Percentiles rank a stretch among this genome's conserved stretches.
Conservation (phyloP, 371 early-diverging fungal species). For the Sporodiniella umbellata region DNA sequence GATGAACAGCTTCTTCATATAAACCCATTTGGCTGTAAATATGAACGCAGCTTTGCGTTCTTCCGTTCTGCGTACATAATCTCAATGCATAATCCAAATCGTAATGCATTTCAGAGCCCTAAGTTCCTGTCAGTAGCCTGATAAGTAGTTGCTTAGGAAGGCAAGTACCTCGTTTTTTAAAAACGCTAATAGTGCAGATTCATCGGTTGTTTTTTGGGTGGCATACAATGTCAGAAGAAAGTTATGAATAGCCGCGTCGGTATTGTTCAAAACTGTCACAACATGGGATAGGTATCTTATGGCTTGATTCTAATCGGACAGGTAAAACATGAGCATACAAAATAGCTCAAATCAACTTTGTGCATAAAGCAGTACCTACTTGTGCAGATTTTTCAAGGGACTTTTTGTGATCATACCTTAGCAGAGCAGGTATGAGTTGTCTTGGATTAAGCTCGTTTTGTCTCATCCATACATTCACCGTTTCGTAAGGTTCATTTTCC, state of each 20-base stretch:
- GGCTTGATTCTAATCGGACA: conserved; percentile 70
- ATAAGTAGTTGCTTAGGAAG: too few species aligned
- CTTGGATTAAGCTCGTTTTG: conserved; percentile 74
- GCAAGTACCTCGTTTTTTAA: conserved; percentile 71
- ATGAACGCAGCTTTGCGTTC: conserved; percentile 78
- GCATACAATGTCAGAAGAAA: conserved; percentile 84
- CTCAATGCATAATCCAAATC: conserved; percentile 87
- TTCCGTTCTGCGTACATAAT: conserved; percentile 70
- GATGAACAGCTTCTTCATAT: conserved; percentile 84
- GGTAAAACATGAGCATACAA: background rate
- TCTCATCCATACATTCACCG: conserved; percentile 77
- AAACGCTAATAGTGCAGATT: conserved; percentile 61
- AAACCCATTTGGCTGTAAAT: conserved; percentile 82
- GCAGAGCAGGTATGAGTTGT: conserved; percentile 76
- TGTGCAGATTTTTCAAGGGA: conserved; percentile 23
- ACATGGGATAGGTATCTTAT: conserved; percentile 86
- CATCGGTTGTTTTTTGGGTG: conserved; percentile 65
- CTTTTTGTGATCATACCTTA: conserved; percentile 69
- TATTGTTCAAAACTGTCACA: conserved; percentile 68
- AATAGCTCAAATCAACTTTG: too few species aligned
- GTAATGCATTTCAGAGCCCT: conserved; percentile 72
- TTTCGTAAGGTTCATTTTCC: conserved; percentile 72
- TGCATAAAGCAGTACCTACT: too few species aligned
- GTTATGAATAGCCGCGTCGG: conserved; percentile 90
- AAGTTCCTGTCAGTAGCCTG: conserved; percentile 33